Percentiles rank a stretch among this genome's conserved stretches.
Conservation (phyloP, 495 filamentous ascomycete species). For the Rhypophila decipiens region DNA sequence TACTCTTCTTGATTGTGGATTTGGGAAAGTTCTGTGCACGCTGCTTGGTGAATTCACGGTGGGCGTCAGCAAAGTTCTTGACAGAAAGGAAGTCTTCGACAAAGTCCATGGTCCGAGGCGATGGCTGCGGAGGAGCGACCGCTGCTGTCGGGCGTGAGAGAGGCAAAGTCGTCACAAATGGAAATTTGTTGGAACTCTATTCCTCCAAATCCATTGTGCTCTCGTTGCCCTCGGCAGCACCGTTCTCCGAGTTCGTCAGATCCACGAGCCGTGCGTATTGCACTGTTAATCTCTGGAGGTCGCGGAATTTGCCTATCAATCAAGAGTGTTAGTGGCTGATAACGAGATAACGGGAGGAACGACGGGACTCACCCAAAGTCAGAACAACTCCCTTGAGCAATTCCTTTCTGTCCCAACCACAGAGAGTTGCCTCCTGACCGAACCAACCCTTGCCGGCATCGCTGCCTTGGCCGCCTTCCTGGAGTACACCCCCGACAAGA, state of each 20-base stretch:
- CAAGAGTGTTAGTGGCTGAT: conserved; percentile 24
- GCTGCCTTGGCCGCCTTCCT: conserved; percentile 31
- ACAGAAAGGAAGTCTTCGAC: neutral
- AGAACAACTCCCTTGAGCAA: conserved; percentile 83
- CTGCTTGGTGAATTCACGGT: no score
- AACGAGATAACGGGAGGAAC: neutral
- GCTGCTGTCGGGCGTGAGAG: no score
- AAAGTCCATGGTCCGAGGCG: neutral
- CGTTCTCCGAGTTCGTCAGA: conserved; percentile 52
- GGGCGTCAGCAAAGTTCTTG: neutral
- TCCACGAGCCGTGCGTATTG: conserved; percentile 75
- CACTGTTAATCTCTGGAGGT: conserved; percentile 85
- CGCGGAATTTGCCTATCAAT: conserved; percentile 78
- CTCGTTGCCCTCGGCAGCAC: conserved; percentile 8
- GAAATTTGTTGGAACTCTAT: neutral
- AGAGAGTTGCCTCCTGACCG: conserved; percentile 60
- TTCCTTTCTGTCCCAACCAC: conserved; percentile 83
- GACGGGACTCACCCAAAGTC: conserved; percentile 71
- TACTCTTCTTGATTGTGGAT: no score
- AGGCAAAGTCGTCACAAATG: no score
- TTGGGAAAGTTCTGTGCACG: no score
- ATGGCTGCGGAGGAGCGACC: no score
- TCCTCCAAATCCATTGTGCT: conserved; percentile 18
- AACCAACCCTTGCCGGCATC: conserved; percentile 49
- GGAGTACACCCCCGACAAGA: conserved; percentile 65